These are phyloP conservation scores for Ceratobasidium sp. DNA, from an alignment of 1,284 basidiomycete genomes.

Conservation along the genomic window DNA sequence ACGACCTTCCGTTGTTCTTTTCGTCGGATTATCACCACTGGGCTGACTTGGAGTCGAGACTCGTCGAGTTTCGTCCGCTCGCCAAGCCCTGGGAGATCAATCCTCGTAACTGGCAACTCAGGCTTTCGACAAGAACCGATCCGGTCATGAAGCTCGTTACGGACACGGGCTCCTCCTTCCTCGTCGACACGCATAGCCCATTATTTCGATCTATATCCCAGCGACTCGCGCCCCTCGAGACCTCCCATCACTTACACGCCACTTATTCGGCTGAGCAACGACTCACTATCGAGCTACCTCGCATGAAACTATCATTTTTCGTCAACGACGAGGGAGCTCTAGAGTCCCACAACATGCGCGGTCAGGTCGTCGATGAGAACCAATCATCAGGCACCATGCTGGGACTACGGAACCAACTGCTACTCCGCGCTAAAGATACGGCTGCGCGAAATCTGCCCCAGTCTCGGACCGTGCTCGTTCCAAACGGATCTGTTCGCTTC, in stretches of 20 bases:
- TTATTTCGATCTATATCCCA: background rate
- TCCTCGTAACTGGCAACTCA: constrained; percentile 1
- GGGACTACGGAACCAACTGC: constrained; percentile 51
- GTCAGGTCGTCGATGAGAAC: constrained; percentile 53
- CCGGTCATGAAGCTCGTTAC: background rate
- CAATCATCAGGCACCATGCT: constrained; percentile 54
- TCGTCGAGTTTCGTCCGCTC: constrained; percentile 26
- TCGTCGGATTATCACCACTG: constrained; percentile 29
- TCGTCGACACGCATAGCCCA: constrained; percentile 7
- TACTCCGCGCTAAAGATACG: constrained; percentile 38
- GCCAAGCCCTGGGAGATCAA: background rate
- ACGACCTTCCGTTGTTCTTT: constrained; percentile 24
- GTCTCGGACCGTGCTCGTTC: constrained; percentile 57
- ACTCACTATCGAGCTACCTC: constrained; percentile 43
- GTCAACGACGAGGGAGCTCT: constrained; percentile 44
- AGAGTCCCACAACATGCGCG: constrained; percentile 49
- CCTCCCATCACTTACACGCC: background rate
- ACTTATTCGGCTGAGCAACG: background rate
- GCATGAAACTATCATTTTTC: constrained; percentile 49
- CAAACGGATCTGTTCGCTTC: constrained; percentile 56
- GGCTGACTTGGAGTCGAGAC: background rate
- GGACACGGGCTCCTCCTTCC: background rate
- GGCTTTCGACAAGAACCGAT: background rate
- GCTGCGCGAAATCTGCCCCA: constrained; percentile 20
- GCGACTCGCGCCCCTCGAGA: constrained; percentile 11